Percentiles rank a stretch among this genome's conserved stretches.
phyloP scores from a whole-genome alignment of 176 grass and related monocot genomes.

The Ensete glaucum region DNA sequence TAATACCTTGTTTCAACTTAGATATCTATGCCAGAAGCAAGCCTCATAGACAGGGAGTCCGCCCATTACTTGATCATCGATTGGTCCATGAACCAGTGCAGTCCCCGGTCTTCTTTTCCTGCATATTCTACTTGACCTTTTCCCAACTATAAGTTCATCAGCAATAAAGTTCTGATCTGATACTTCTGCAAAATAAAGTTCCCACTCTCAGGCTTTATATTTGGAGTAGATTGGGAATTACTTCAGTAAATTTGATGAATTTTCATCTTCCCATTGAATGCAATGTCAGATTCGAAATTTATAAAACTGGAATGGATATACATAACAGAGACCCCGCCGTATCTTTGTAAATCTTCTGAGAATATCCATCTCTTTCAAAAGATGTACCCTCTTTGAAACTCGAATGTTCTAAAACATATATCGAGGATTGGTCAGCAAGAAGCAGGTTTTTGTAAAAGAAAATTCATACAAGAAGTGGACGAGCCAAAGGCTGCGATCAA shows the following conservation, averaged over 20 bases:
- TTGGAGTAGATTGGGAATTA: background rate
- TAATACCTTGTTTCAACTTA: background rate
- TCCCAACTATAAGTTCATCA: constrained; percentile 36
- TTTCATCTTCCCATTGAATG: background rate
- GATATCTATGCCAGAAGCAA: background rate
- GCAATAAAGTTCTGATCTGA: constrained; percentile 88
- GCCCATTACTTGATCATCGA: constrained; percentile 39
- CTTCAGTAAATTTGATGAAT: background rate
- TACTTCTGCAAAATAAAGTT: constrained; percentile 49
- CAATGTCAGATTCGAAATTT: background rate
- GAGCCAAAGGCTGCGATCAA: no score
- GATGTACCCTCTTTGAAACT: no score
- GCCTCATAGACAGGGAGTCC: background rate
- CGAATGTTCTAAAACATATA: no score
- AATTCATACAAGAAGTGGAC: no score
- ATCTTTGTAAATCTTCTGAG: no score
- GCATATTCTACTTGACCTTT: constrained; percentile 33
- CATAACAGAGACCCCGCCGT: no score
- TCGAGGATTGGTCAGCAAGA: no score
- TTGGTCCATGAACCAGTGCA: constrained; percentile 7
- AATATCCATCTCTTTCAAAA: no score
- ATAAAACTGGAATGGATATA: background rate
- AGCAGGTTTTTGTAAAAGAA: no score
- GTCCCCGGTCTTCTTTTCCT: constrained; percentile 38
- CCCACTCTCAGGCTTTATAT: background rate